phyloP scores from a whole-genome alignment of 768 basidiomycete species.

The Hirschioporus abietinus region DNA sequence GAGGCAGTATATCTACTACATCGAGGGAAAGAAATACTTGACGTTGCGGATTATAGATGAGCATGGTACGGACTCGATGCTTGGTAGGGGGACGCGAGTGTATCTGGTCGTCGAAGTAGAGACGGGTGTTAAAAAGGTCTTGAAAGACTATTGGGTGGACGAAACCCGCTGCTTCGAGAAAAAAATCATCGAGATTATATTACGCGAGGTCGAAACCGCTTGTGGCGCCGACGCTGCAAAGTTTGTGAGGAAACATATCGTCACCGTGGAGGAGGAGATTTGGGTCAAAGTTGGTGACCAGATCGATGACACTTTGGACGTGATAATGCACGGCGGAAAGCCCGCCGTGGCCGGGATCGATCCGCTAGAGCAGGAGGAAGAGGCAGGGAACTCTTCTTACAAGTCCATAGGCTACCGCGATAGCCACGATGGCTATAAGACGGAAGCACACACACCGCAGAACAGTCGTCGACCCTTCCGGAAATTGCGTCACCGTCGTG shows the following conservation, averaged over 20 bases:
- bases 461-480: neutral
- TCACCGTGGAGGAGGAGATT: neutral
- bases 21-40: neutral
- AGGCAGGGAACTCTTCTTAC: neutral
- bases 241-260: neutral
- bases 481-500: neutral
- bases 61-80: neutral
- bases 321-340: neutral
- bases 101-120: neutral
- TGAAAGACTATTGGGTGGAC: neutral
- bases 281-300: neutral
- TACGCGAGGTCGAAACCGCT: neutral
- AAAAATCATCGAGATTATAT: neutral
- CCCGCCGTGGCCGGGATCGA: neutral
- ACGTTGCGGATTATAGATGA: neutral
- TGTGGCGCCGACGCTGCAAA: neutral
- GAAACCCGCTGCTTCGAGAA: neutral
- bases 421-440: neutral
- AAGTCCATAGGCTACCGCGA: neutral
- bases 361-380: neutral
- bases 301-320: neutral
- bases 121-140: too few relatives aligned
- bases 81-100: neutral
- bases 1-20: neutral
- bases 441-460: too few relatives aligned